Evolutionary conservation across 192 early-diverging fungal genomes (phyloP).

Genomic region (Coemansia sp.): DNA sequence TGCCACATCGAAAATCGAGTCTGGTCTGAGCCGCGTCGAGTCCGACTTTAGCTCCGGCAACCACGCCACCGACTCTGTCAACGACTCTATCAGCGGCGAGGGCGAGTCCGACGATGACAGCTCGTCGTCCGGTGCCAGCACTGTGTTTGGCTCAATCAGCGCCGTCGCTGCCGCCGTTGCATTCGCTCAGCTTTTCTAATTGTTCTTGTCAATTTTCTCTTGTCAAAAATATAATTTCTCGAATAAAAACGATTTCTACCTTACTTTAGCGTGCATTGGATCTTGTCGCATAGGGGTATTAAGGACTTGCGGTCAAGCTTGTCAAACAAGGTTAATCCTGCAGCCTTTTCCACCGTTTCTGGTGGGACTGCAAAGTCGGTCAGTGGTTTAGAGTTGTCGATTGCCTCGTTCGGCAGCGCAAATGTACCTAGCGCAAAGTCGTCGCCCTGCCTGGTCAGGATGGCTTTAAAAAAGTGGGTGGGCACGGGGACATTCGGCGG

Average conservation of each 20-base stretch:
- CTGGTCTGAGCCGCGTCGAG: constrained; percentile 20
- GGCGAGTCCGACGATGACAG: too few relatives aligned
- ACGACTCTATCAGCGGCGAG: background rate
- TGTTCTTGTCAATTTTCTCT: background rate
- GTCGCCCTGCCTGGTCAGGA: constrained; percentile 61
- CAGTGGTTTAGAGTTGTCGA: constrained; percentile 64
- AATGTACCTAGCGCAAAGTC: constrained; percentile 63
- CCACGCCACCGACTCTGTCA: background rate
- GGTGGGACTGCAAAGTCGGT: constrained; percentile 67
- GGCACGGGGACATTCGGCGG: constrained; percentile 90
- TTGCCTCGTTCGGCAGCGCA: constrained; percentile 79
- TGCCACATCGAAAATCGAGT: background rate
- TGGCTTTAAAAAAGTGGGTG: constrained; percentile 92
- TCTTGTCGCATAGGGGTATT: background rate
- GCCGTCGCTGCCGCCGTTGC: constrained; percentile 16
- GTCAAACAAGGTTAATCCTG: constrained; percentile 70
- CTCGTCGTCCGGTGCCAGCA: too few relatives aligned
- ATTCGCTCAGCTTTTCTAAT: constrained; percentile 32
- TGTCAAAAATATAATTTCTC: background rate
- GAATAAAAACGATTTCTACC: background rate
- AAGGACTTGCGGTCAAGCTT: constrained; percentile 41
- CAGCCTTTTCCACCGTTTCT: constrained; percentile 67
- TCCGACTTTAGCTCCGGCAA: constrained; percentile 44
- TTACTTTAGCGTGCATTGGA: background rate
- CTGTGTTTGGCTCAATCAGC: background rate